phyloP scores from a whole-genome alignment of 257 asterid species.

The Ilex asprella region DNA sequence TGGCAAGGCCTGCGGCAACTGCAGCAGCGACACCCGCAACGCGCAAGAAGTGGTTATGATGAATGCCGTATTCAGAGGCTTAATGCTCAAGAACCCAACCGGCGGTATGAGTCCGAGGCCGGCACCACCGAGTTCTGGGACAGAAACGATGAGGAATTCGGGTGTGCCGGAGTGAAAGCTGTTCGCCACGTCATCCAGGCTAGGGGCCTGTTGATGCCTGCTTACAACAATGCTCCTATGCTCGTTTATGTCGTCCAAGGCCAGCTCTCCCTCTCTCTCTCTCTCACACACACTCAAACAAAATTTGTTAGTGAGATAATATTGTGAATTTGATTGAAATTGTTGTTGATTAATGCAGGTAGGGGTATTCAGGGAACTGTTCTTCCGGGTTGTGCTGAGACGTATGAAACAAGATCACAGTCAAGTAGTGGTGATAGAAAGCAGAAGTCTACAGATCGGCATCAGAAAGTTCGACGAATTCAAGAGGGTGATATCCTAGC shows the following conservation, averaged over 20 bases:
- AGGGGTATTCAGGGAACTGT: slow-evolving; percentile 43
- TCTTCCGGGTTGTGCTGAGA: slow-evolving; percentile 59
- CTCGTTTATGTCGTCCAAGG: slow-evolving; percentile 48
- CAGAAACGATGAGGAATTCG: slow-evolving; percentile 33
- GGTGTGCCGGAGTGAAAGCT: slow-evolving; percentile 50
- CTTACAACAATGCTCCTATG: slow-evolving; percentile 48
- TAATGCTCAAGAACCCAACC: slow-evolving; percentile 40
- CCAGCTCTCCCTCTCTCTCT: neutral
- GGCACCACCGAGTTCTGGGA: slow-evolving; percentile 60
- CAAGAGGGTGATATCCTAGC: slow-evolving; percentile 48
- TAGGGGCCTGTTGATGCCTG: slow-evolving; percentile 48
- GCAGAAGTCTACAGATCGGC: slow-evolving; percentile 27
- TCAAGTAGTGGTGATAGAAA: neutral
- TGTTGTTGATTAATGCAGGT: slow-evolving; percentile 17
- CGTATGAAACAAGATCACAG: slow-evolving; percentile 29
- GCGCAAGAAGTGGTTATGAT: slow-evolving; percentile 25
- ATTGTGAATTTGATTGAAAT: no score
- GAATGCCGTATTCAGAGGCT: slow-evolving; percentile 47
- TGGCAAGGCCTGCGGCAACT: slow-evolving; percentile 25
- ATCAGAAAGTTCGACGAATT: slow-evolving; percentile 50
- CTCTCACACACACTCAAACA: no score
- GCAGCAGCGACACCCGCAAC: slow-evolving; percentile 33
- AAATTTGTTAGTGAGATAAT: no score
- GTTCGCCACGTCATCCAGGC: slow-evolving; percentile 30
- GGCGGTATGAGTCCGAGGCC: slow-evolving; percentile 36